Percentiles rank a stretch among this genome's conserved stretches.
Evolutionary conservation across 768 basidiomycete genomes (phyloP).

Genomic region (Chalciporus chontae): DNA sequence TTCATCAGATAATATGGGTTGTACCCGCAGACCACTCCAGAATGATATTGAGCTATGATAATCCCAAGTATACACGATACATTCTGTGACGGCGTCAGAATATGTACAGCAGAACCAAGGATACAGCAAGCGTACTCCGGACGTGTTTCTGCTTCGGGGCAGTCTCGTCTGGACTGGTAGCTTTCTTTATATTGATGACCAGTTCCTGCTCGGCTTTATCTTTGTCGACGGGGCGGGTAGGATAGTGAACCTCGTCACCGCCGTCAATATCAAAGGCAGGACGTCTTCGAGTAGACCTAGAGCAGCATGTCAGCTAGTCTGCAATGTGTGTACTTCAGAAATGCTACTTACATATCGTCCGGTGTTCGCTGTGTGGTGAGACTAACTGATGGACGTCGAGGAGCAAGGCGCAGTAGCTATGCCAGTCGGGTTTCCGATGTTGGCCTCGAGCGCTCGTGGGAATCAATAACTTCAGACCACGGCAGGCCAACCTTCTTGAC

Average conservation of each 20-base stretch:
- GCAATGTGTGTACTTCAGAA: neutral
- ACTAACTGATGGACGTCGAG: slow-evolving; percentile 2
- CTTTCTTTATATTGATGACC: slow-evolving; percentile 95
- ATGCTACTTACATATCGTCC: slow-evolving; percentile 26
- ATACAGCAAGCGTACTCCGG: slow-evolving; percentile 64
- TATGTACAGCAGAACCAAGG: slow-evolving; percentile 2
- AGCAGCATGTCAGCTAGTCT: slow-evolving; percentile 8
- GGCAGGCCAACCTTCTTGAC: neutral
- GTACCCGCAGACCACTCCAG: slow-evolving; percentile 95
- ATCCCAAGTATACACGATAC: slow-evolving; percentile 99
- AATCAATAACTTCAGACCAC: slow-evolving; percentile 1
- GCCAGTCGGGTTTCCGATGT: neutral
- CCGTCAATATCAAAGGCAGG: slow-evolving; percentile 61
- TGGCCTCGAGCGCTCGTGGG: slow-evolving; percentile 19
- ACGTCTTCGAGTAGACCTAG: slow-evolving; percentile 34
- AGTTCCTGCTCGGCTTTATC: slow-evolving; percentile 97
- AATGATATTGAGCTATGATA: slow-evolving; percentile 97
- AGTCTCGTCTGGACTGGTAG: slow-evolving; percentile 89
- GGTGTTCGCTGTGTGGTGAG: neutral
- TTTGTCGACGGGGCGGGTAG: slow-evolving; percentile 96
- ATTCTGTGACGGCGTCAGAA: slow-evolving; percentile 54
- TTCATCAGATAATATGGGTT: slow-evolving; percentile 96
- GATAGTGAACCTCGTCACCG: slow-evolving; percentile 83
- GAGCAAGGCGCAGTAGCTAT: slow-evolving; percentile 7
- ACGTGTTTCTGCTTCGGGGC: slow-evolving; percentile 99